phyloP scores from a whole-genome alignment of 805 yeast genomes.

The Candida gorgasii region DNA sequence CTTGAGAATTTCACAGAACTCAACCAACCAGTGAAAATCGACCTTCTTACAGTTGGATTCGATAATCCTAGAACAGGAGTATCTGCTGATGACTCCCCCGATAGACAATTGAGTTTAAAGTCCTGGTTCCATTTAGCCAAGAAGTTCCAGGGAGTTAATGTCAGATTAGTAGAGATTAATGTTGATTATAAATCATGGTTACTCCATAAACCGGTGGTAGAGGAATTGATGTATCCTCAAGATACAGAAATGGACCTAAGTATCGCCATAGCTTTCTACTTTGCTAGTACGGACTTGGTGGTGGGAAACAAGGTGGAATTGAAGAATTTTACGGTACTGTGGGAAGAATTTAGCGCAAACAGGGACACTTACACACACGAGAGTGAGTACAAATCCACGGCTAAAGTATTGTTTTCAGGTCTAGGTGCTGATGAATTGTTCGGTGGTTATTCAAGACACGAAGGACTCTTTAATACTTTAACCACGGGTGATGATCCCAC shows the following conservation, averaged over 20 bases:
- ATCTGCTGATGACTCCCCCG: slow-evolving; percentile 73
- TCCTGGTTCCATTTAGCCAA: slow-evolving; percentile 56
- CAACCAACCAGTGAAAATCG: slow-evolving; percentile 41
- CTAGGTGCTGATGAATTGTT: slow-evolving; percentile 96
- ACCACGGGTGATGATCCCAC: slow-evolving; percentile 17
- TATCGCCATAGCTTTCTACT: slow-evolving; percentile 92
- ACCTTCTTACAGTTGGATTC: slow-evolving; percentile 89
- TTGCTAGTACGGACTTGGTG: slow-evolving; percentile 66
- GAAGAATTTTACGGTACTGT: slow-evolving; percentile 17
- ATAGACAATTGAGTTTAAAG: slow-evolving; percentile 68
- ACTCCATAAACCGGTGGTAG: slow-evolving; percentile 50
- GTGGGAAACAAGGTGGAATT: slow-evolving; percentile 13
- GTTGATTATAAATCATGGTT: slow-evolving; percentile 71
- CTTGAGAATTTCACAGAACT: slow-evolving; percentile 23
- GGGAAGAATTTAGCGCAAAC: slow-evolving; percentile 20
- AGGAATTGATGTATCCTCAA: slow-evolving; percentile 74
- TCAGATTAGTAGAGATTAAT: slow-evolving; percentile 67
- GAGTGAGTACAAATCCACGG: slow-evolving; percentile 45
- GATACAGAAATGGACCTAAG: slow-evolving; percentile 94
- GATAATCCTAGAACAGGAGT: slow-evolving; percentile 79
- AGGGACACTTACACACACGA: slow-evolving; percentile 9
- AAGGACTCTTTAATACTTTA: slow-evolving; percentile 42
- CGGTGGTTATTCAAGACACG: slow-evolving; percentile 94
- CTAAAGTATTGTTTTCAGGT: slow-evolving; percentile 83
- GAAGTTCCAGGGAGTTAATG: slow-evolving; percentile 37